Base-by-base conservation (phyloP, 176 grass and related monocot species). In the Dendrocalamus sinicus region DNA sequence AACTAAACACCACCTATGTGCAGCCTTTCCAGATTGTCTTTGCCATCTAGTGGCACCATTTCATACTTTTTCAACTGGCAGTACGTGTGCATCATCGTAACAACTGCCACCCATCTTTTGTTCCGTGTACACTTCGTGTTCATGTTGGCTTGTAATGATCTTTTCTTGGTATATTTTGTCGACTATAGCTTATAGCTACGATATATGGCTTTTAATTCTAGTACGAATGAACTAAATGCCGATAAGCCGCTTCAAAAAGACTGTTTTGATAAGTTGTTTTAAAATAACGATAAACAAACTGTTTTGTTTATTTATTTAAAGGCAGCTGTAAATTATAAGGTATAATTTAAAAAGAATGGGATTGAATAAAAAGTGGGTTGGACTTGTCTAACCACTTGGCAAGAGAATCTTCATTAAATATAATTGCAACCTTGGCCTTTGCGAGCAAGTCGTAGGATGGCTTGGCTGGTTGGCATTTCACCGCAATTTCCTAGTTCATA, bases 1-100 rank as follows among this genome's bases (percentile, higher is more conserved):
- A 32, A 32, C 30, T 32, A 1, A 32, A 2, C 30, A 32, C 30
- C 30, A 32, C 30, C 30, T 32, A 32, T 6, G 6, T 24, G 68
- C n/a, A 19, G 9, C 46, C 50, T 75, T 80, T 85, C 39, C 87
- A 74, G 82, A 68, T 85, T 50, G 57, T 73, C 46, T 32, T 23
- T 9, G 58, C 8, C 54, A 58, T 58, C 54, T 4, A 58, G 54
- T 58, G 54, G 9, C 20, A 1, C 22, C 9, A 60, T 11, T 60
- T 73, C 30, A 22, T 65, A 12, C 59, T 66, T 87, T 87, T 67
- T 73, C 69, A 45, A 65, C 69, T 20, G 32, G 46, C 69, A 61
- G 2, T 53, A 39, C 30, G 44, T 57, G n/a, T 43, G 32, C 58
- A 66, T 78, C 67, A 35, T 72, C 65, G 23, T 57, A 72, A n/a